phyloP scores from a whole-genome alignment of 2,329 filamentous ascomycete species.

The Hortaea sp. region DNA sequence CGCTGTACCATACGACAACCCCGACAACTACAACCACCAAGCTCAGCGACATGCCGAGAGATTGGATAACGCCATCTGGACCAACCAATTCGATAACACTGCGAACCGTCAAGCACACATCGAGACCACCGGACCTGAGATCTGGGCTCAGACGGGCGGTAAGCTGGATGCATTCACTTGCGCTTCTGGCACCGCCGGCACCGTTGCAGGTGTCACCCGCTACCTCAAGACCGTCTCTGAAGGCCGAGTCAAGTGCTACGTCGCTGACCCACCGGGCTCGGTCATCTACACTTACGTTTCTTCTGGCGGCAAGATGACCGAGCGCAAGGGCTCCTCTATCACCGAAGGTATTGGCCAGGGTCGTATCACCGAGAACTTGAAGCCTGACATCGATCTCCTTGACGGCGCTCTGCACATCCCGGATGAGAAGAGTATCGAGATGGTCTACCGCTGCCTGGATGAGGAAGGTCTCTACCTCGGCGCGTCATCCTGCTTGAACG shows the following conservation, averaged over 20 bases:
- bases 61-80: constrained; percentile 88
- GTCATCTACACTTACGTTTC: constrained; percentile 88
- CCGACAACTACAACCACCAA: constrained; percentile 96
- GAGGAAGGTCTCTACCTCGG: constrained; percentile 94
- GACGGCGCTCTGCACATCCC: constrained; percentile 77
- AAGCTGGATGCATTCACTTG: constrained; percentile 91
- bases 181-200: constrained; percentile 86
- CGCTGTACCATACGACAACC: constrained; percentile 89
- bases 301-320: constrained; percentile 73
- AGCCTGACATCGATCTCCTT: constrained; percentile 70
- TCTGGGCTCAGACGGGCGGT: constrained; percentile 84
- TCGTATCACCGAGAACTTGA: constrained; percentile 87
- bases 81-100: constrained; percentile 95
- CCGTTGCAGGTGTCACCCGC: constrained; percentile 76
- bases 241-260: constrained; percentile 72
- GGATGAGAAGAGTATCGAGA: constrained; percentile 91
- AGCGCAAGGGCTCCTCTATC: constrained; percentile 76
- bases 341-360: constrained; percentile 98
- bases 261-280: constrained; percentile 88
- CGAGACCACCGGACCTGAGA: constrained; percentile 94
- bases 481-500: constrained; percentile 87
- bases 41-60: constrained; percentile 79
- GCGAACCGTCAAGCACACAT: constrained; percentile 91
- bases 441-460: constrained; percentile 93
- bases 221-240: constrained; percentile 76